These are phyloP conservation scores for Parascedosporium putredinis DNA, from an alignment of 2,329 filamentous ascomycete genomes.

Conservation along the genomic window DNA sequence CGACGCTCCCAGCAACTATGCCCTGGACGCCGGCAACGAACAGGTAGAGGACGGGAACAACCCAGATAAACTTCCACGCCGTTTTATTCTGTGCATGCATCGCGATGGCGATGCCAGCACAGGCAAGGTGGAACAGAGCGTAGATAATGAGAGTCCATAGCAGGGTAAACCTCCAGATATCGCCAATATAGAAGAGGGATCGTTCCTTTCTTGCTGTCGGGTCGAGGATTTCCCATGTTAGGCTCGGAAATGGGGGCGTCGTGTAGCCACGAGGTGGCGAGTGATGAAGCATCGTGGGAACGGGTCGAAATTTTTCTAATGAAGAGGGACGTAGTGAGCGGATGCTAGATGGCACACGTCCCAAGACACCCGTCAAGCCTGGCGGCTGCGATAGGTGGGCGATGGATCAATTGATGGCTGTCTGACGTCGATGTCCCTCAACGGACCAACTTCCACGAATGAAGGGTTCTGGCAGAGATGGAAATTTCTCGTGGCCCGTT, in stretches of 20 bases:
- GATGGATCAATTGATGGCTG: no score
- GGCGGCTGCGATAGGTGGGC: no score
- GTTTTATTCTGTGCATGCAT: slow-evolving; percentile 54
- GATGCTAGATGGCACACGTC: no score
- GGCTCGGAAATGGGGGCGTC: slow-evolving; percentile 66
- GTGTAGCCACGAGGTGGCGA: slow-evolving; percentile 42
- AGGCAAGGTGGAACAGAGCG: slow-evolving; percentile 61
- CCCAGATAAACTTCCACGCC: slow-evolving; percentile 56
- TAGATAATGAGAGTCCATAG: slow-evolving; percentile 80
- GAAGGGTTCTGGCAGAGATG: no score
- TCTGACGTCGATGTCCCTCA: no score
- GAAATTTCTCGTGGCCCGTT: no score
- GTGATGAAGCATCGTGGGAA: slow-evolving; percentile 3
- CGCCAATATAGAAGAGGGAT: slow-evolving; percentile 60
- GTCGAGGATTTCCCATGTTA: slow-evolving; percentile 59
- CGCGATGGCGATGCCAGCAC: slow-evolving; percentile 59
- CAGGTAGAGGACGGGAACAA: slow-evolving; percentile 60
- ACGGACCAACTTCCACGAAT: no score
- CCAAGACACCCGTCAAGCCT: no score
- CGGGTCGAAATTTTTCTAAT: background rate
- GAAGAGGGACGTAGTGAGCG: no score
- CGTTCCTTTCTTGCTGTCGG: slow-evolving; percentile 30
- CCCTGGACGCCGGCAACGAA: slow-evolving; percentile 67
- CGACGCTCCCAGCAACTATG: slow-evolving; percentile 67
- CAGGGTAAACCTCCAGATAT: slow-evolving; percentile 82